Percentiles rank a stretch among this genome's conserved stretches.
phyloP scores from a whole-genome alignment of 1,284 basidiomycete genomes.

The Pholiota adiposa region DNA sequence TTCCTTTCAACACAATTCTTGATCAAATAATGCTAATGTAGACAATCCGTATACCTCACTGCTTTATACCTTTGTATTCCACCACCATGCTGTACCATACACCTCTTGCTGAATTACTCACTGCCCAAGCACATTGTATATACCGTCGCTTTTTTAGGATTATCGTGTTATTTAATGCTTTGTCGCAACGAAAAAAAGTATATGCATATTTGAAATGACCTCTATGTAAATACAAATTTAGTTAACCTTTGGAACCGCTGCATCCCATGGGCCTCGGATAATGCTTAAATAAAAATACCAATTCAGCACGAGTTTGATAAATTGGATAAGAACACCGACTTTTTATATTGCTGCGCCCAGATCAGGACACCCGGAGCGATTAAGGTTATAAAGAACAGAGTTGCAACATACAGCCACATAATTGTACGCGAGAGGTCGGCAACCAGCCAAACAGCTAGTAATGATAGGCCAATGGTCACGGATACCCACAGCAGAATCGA shows the following conservation, averaged over 20 bases:
- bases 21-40: conserved; percentile 17
- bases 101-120: conserved; percentile 23
- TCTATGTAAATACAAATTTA: conserved; percentile 26
- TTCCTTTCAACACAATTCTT: conserved; percentile 13
- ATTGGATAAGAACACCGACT: conserved; percentile 48
- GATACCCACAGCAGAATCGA: conserved; percentile 47
- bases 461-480: conserved; percentile 54
- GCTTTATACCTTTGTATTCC: conserved; percentile 37
- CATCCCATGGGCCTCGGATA: conserved; percentile 66
- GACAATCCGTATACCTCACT: conserved; percentile 33
- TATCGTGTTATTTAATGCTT: conserved; percentile 23
- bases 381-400: conserved; percentile 65
- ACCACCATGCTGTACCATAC: conserved; percentile 27
- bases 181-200: conserved; percentile 6
- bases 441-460: conserved; percentile 54
- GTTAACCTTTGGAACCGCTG: conserved; percentile 65
- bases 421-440: conserved; percentile 56
- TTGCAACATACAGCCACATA: conserved; percentile 51
- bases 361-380: conserved; percentile 72
- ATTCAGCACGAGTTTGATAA: conserved; percentile 9
- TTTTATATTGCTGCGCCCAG: conserved; percentile 86
- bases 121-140: conserved; percentile 19
- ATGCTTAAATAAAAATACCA: conserved; percentile 37
- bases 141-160: conserved; percentile 21
- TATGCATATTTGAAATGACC: conserved; percentile 1